Evolutionary conservation across 768 basidiomycete species (phyloP).

Genomic region (Cystofilobasidium bisporidii): DNA sequence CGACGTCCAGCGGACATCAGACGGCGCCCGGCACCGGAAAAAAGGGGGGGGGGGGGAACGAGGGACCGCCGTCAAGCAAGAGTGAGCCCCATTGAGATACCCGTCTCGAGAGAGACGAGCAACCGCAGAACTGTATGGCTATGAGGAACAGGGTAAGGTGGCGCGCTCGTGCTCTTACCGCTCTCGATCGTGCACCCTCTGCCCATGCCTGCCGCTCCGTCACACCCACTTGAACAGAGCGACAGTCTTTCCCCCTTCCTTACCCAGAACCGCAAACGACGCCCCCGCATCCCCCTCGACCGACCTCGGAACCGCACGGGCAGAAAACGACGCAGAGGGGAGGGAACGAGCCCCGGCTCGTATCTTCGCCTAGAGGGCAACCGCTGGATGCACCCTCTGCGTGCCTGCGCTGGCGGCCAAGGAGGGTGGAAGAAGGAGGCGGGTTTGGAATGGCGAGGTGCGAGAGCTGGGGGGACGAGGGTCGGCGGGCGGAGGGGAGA

Average conservation of each 20-base stretch:
- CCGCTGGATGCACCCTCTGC: background rate
- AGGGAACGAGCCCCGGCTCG: conserved; percentile 3
- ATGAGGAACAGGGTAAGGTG: conserved; percentile 23
- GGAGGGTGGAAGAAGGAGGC: background rate
- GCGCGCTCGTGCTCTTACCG: background rate
- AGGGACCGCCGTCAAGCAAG: conserved; percentile 14
- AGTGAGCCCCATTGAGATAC: conserved; percentile 29
- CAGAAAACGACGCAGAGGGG: background rate
- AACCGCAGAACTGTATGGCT: conserved; percentile 27
- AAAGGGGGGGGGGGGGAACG: conserved; percentile 8
- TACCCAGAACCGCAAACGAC: too few species aligned
- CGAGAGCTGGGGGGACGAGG: background rate
- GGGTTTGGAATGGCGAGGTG: background rate
- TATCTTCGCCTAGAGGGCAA: conserved; percentile 21
- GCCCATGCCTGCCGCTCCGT: background rate
- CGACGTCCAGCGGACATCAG: background rate
- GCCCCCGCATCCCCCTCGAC: too few species aligned
- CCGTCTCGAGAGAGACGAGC: background rate
- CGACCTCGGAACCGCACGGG: too few species aligned
- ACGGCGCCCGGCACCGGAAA: background rate
- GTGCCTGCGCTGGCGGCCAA: background rate
- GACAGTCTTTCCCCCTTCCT: too few species aligned
- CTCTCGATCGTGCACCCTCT: too few species aligned
- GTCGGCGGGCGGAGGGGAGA: background rate
- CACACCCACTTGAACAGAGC: background rate